phyloP scores from a whole-genome alignment of 1,284 basidiomycete species.

The Exsudoporus floridanus region DNA sequence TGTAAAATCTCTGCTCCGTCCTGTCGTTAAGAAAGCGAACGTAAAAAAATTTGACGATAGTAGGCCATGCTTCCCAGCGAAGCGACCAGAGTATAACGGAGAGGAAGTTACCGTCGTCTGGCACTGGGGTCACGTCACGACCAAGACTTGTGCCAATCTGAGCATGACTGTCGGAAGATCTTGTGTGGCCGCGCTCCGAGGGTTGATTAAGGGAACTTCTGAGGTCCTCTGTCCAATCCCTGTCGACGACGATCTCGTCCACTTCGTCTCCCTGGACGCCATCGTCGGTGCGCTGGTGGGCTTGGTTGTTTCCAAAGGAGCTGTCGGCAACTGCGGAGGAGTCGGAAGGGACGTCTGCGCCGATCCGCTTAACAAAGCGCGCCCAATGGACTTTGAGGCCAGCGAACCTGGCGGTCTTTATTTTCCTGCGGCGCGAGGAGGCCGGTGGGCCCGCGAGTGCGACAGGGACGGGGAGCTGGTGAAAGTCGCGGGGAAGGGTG shows the following conservation, averaged over 20 bases:
- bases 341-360: conserved; percentile 44
- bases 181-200: conserved; percentile 49
- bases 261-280: conserved; percentile 42
- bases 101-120: conserved; percentile 33
- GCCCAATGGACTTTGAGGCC: conserved; percentile 44
- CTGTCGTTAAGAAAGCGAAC: conserved; percentile 56
- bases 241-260: conserved; percentile 72
- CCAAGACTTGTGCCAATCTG: conserved; percentile 37
- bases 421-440: conserved; percentile 20
- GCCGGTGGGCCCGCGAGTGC: conserved; percentile 9
- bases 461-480: conserved; percentile 27
- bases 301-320: conserved; percentile 41
- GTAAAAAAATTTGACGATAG: conserved; percentile 50
- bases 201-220: conserved; percentile 51
- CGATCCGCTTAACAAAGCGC: conserved; percentile 44
- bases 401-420: conserved; percentile 40
- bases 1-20: conserved; percentile 57
- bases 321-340: conserved; percentile 43
- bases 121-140: conserved; percentile 32
- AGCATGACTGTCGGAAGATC: conserved; percentile 42
- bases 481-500: conserved; percentile 8
- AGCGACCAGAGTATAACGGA: conserved; percentile 34
- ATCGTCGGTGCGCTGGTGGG: conserved; percentile 25
- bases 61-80: conserved; percentile 44
- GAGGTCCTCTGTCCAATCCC: conserved; percentile 60